These are phyloP conservation scores for Mycena crocata DNA, from an alignment of 768 basidiomycete species.

Conservation along the genomic window DNA sequence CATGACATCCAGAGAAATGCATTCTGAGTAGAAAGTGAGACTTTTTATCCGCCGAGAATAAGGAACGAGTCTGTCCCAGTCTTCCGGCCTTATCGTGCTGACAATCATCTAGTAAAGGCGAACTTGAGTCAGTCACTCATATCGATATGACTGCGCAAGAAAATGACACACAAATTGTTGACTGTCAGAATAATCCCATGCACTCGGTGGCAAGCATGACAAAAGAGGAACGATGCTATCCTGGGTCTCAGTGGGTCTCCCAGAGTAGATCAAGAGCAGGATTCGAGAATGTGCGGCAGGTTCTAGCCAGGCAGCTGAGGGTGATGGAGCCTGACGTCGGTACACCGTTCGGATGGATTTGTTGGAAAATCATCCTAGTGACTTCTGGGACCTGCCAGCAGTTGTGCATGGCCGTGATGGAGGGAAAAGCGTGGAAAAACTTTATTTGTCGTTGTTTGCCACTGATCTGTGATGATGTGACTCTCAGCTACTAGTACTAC, in stretches of 20 bases:
- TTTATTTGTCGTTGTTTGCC: too few species aligned
- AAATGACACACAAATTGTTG: conserved; percentile 1
- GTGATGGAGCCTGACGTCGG: neutral
- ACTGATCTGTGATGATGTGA: too few species aligned
- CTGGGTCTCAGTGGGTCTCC: conserved; percentile 6
- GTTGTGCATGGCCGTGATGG: neutral
- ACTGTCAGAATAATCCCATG: neutral
- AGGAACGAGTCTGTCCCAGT: conserved; percentile 5
- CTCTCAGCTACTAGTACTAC: too few species aligned
- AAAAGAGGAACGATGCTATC: neutral
- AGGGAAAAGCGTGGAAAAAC: too few species aligned
- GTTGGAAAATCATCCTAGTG: neutral
- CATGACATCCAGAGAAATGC: neutral
- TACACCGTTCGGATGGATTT: neutral
- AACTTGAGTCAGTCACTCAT: too few species aligned
- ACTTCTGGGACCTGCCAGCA: conserved; percentile 1
- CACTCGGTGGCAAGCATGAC: neutral
- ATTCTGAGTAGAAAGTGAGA: too few species aligned
- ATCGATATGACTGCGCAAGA: neutral
- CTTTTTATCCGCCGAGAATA: neutral
- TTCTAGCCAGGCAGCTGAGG: neutral
- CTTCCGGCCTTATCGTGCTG: neutral
- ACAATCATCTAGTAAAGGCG: conserved; percentile 6
- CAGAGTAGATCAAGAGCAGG: conserved; percentile 7
- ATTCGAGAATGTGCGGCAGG: conserved; percentile 5